Conservation (phyloP, 768 basidiomycete species). For the Pholiota conissans region DNA sequence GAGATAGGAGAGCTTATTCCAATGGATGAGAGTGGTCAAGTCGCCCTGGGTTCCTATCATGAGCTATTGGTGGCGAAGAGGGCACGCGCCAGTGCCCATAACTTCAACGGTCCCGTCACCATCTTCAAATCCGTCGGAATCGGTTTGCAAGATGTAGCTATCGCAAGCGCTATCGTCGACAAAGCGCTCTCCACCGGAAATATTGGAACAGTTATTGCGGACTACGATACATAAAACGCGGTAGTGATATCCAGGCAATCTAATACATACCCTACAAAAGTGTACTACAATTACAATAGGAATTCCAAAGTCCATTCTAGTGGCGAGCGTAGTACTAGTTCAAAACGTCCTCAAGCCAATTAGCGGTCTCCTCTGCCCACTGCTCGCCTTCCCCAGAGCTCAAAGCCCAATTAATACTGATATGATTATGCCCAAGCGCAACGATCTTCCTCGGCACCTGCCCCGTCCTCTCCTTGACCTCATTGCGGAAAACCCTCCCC, state of each 20-base stretch:
- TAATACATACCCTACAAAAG: neutral
- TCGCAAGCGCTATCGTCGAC: conserved; percentile 66
- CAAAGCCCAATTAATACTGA: conserved; percentile 53
- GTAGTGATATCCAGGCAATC: neutral
- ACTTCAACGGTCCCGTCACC: conserved; percentile 51
- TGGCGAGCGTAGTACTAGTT: neutral
- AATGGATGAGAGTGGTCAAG: conserved; percentile 8
- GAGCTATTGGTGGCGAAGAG: neutral
- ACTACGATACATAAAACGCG: conserved; percentile 38
- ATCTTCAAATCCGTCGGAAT: conserved; percentile 90
- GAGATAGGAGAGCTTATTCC: conserved; percentile 72
- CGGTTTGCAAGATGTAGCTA: conserved; percentile 85
- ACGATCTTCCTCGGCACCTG: conserved; percentile 34
- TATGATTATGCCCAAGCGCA: conserved; percentile 59
- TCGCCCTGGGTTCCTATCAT: conserved; percentile 6
- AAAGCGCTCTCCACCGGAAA: conserved; percentile 49
- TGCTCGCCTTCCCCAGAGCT: conserved; percentile 58
- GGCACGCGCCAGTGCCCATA: conserved; percentile 1
- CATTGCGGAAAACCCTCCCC: conserved; percentile 36
- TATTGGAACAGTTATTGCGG: conserved; percentile 47
- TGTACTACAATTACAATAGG: neutral
- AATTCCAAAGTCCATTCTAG: neutral
- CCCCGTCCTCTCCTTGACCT: conserved; percentile 36
- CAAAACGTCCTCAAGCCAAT: conserved; percentile 31
- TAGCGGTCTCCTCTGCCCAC: conserved; percentile 53